These are phyloP conservation scores for Leucocoprinus leucothites DNA, from an alignment of 768 basidiomycete species.

Conservation along the genomic window DNA sequence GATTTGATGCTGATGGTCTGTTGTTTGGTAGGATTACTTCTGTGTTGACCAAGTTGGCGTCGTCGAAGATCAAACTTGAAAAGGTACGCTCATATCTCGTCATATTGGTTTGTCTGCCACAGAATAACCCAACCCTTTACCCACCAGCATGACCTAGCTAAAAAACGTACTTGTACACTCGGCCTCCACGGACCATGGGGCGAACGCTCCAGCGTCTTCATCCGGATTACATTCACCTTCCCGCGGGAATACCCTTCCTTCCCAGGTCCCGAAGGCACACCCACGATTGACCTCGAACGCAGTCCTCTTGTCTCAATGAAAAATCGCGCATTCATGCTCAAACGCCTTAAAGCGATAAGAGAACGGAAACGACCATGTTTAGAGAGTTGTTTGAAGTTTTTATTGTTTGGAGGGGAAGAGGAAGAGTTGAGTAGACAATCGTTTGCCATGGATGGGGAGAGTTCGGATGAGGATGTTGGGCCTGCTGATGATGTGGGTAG, in stretches of 20 bases:
- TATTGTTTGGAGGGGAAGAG: conserved; percentile 69
- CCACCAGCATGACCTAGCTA: conserved; percentile 60
- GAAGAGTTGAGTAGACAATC: conserved; percentile 35
- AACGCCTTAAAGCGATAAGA: conserved; percentile 69
- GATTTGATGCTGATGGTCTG: neutral
- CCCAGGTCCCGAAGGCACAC: conserved; percentile 58
- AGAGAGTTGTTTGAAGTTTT: conserved; percentile 77
- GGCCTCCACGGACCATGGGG: conserved; percentile 92
- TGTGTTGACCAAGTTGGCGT: conserved; percentile 62
- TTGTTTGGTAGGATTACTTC: conserved; percentile 70
- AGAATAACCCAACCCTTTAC: neutral
- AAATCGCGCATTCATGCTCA: conserved; percentile 75
- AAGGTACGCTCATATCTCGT: conserved; percentile 46
- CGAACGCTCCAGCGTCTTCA: conserved; percentile 78
- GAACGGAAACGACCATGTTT: conserved; percentile 79
- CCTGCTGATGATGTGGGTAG: conserved; percentile 3
- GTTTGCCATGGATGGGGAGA: conserved; percentile 48
- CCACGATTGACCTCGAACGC: conserved; percentile 79
- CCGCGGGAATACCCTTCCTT: conserved; percentile 77
- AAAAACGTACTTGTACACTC: conserved; percentile 78
- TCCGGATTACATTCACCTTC: conserved; percentile 87
- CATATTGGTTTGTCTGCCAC: neutral
- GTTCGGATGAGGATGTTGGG: conserved; percentile 58
- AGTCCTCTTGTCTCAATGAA: conserved; percentile 77
- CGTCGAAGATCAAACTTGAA: conserved; percentile 79